A percentile compares a stretch with the other conserved stretches of the same genome.
Evolutionary conservation across 2,329 filamentous ascomycete genomes (phyloP).

Genomic region (Fusarium sp.): DNA sequence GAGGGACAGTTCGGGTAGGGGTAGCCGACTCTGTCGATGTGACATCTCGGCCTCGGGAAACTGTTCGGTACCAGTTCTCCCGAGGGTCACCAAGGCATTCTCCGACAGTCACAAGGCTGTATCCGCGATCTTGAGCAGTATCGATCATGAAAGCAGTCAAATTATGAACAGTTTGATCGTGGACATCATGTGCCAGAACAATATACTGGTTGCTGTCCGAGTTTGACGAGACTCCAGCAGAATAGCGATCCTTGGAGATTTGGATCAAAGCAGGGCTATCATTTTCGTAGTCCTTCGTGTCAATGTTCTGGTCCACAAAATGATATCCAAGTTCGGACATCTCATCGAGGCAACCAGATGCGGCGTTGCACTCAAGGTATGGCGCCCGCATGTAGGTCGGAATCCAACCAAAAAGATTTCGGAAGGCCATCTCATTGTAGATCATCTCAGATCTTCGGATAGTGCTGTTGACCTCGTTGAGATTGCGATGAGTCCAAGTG

Average conservation of each 20-base stretch:
- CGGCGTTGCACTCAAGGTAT: constrained; percentile 55
- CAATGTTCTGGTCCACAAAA: constrained; percentile 65
- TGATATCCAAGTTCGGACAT: constrained; percentile 62
- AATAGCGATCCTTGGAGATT: constrained; percentile 54
- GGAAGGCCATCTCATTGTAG: constrained; percentile 57
- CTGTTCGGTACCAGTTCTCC: constrained; percentile 63
- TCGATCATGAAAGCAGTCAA: constrained; percentile 57
- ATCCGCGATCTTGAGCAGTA: constrained; percentile 54
- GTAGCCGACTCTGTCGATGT: constrained; percentile 5
- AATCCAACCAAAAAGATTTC: constrained; percentile 54
- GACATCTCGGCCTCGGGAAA: constrained; percentile 25
- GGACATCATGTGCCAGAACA: constrained; percentile 64
- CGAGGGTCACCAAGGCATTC: constrained; percentile 65
- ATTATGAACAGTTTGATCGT: constrained; percentile 57
- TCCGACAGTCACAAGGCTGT: constrained; percentile 63
- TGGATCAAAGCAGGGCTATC: constrained; percentile 60
- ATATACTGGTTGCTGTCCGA: constrained; percentile 54
- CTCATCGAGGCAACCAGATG: constrained; percentile 52
- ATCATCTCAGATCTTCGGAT: constrained; percentile 53
- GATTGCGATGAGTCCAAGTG: constrained; percentile 59
- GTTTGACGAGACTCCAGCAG: constrained; percentile 49
- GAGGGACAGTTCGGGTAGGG: constrained; percentile 19
- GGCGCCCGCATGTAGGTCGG: constrained; percentile 59
- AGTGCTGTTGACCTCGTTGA: constrained; percentile 50
- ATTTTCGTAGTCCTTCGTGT: constrained; percentile 70